Percentiles rank a stretch among this genome's conserved stretches.
Evolutionary conservation across 2,329 filamentous ascomycete species (phyloP).

Genomic region (Apiospora aurea): DNA sequence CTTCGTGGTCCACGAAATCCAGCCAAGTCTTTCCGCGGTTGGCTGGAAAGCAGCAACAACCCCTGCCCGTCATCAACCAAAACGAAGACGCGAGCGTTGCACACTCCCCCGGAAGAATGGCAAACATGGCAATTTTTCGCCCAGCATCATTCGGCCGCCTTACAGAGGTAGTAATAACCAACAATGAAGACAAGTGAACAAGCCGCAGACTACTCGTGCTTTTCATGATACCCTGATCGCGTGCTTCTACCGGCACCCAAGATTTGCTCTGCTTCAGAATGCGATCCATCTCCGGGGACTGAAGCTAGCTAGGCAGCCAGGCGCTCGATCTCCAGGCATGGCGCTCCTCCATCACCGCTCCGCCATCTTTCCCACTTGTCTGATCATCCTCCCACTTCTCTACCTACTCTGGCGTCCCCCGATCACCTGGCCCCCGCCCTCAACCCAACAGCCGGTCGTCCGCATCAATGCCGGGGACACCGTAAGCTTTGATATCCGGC

Average conservation of each 20-base stretch:
- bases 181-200: neutral
- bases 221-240: neutral
- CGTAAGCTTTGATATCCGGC: neutral
- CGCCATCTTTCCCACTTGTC: neutral
- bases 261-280: neutral
- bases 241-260: neutral
- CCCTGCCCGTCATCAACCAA: neutral
- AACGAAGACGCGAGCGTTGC: neutral
- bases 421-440: neutral
- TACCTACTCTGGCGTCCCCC: neutral
- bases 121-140: neutral
- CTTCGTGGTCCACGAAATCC: neutral
- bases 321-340: neutral
- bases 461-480: neutral
- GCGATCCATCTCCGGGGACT: neutral
- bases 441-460: neutral
- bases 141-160: neutral
- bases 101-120: neutral
- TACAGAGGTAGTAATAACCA: neutral
- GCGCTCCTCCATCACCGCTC: neutral
- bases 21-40: neutral
- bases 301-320: neutral
- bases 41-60: neutral
- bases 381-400: neutral
- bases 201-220: neutral